These are phyloP conservation scores for Medakamo hakoo DNA, from an alignment of 139 green algal species.

Conservation along the genomic window DNA sequence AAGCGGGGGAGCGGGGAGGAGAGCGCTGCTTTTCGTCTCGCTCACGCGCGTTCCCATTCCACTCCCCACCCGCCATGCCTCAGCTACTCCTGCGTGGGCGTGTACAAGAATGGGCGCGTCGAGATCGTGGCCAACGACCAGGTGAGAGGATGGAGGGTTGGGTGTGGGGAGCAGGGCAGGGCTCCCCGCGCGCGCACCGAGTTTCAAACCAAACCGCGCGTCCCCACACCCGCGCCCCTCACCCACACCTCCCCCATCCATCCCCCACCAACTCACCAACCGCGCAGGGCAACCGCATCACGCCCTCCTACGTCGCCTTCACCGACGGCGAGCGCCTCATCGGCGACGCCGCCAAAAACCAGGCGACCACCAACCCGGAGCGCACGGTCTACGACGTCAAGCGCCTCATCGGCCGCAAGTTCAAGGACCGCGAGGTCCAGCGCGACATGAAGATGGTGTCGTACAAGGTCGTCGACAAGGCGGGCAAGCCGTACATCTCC, in stretches of 20 bases:
- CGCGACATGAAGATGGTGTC: conserved; percentile 89
- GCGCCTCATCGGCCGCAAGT: conserved; percentile 93
- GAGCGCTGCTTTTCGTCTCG: no score
- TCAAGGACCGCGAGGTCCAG: conserved; percentile 89
- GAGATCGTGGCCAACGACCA: conserved; percentile 99
- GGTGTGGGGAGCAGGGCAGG: no score
- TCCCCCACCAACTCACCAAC: no score
- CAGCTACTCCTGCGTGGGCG: conserved; percentile 96
- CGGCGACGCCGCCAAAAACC: conserved; percentile 96
- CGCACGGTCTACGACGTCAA: conserved; percentile 97
- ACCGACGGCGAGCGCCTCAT: conserved; percentile 99
- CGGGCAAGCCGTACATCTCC: conserved; percentile 82
- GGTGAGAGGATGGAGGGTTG: no score
- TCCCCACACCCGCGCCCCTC: no score
- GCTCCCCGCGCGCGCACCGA: no score
- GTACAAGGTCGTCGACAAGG: conserved; percentile 88
- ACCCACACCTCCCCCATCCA: no score
- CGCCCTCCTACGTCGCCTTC: conserved; percentile 97
- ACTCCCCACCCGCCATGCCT: no score
- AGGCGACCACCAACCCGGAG: conserved; percentile 84
- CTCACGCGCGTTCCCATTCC: no score
- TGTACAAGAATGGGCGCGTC: conserved; percentile 96
- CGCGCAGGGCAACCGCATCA: conserved; percentile 98
- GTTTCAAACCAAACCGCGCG: no score
- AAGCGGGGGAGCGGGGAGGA: no score